Evolutionary conservation across 805 yeast species (phyloP).

Genomic region (Saccharomycopsis fibuligera): DNA sequence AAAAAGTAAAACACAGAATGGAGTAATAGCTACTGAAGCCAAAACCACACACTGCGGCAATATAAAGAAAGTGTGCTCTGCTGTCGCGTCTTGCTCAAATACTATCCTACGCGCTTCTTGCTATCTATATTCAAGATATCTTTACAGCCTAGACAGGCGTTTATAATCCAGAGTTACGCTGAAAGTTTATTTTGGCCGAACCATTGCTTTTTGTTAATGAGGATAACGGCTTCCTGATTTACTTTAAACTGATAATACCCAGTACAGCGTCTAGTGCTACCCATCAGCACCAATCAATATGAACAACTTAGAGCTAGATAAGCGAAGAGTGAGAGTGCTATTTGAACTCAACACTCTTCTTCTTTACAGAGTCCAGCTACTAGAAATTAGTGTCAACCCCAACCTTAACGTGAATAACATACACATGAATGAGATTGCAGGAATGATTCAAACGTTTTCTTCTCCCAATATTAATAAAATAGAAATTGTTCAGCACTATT

Average conservation of each 20-base stretch:
- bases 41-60: not conserved
- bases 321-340: conserved; percentile 15
- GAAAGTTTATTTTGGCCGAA: too few species aligned
- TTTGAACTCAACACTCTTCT: conserved; percentile 19
- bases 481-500: conserved; percentile 15
- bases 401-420: conserved; percentile 14
- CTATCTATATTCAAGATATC: too few species aligned
- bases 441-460: conserved; percentile 3
- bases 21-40: not conserved
- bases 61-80: not conserved
- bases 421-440: conserved; percentile 9
- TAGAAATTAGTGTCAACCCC: conserved; percentile 15
- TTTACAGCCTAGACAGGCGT: too few species aligned
- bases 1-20: not conserved
- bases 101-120: too few species aligned
- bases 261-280: too few species aligned
- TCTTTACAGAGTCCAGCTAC: conserved; percentile 13
- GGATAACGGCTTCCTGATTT: too few species aligned
- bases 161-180: too few species aligned
- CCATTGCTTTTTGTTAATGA: too few species aligned
- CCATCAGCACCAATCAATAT: not conserved
- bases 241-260: too few species aligned
- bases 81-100: too few species aligned
- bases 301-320: conserved; percentile 15
- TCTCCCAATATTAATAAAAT: conserved; percentile 8